Evolutionary conservation across 1,284 basidiomycete genomes (phyloP), one percentile per base, ranked within the genome.

Genomic region (Puccinia triticina): DNA sequence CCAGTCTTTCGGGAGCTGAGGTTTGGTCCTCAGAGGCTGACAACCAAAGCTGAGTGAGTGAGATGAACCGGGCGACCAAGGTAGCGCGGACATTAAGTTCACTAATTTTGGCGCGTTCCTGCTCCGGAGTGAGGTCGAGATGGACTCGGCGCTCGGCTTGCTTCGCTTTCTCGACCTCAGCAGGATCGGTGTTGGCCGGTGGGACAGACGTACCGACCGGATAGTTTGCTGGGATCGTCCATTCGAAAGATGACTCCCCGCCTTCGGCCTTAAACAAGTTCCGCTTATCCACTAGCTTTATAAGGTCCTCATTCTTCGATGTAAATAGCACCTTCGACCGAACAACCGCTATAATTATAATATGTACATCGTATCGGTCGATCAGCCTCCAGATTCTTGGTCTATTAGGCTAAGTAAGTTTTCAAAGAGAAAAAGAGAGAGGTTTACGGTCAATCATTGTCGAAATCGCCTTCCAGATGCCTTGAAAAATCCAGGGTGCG

Each of bases 401-500:
- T 43, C 40, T 43, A 43, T 43, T 7, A 12, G 12, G 40, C 40
- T 12, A 12, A 43, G 4, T 43, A 12, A 32, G 57, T 59, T 5
- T n/a, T 59, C 16, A 55, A 14, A 55, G n/a, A 37, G 34, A 53
- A 8, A 76, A 5, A 74, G 32, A 53, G 32, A 37, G 46, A 57
- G n/a, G 57, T 29, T 34, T 11, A 81, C 79, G 79, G 57, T 81
- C 79, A 32, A 81, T n/a, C 79, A 81, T 73, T n/a, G 79, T 67
- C 11, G 69, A 57, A 26, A 81, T 53, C n/a, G 53, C 71, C 46
- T 81, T 81, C 79, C 79, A 81, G 21, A 81, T n/a, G n/a, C 79
- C 79, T 34, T 81, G 79, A 46, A 81, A 81, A 32, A 81, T 69
- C 79, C 79, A 81, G 1, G 79, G 79, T 32, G 79, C 79, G 46